Evolutionary conservation across 2,329 filamentous ascomycete genomes (phyloP), one percentile per base, ranked within the genome.

Genomic region (Aspergillus uvarum): DNA sequence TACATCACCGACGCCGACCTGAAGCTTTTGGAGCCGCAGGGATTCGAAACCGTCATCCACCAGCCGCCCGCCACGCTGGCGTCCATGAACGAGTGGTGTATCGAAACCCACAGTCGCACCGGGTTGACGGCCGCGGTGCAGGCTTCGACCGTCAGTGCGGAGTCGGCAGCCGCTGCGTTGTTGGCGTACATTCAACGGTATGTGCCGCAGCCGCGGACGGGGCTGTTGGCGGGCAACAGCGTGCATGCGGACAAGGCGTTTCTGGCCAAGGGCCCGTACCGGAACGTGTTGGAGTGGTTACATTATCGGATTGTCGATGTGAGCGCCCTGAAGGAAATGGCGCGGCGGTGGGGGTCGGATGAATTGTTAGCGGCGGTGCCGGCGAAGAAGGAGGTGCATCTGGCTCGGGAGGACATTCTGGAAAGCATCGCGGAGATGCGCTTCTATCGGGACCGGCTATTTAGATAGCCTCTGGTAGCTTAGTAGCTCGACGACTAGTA

Each of bases 231-330:
- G 0, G 95, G 95, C 2, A 99, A 96, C 77, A 95, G 89, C 59
- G 91, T 99, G 26, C 94, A 99, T 73, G 91, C 90, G 3, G 95
- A 99, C 76, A 87, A 87, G 68, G 86, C 86, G 2, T 99, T 99
- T 72, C 81, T 99, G 61, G 82, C 86, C 5, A 85, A 85, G 63
- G 82, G 82, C 59, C 92, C 93, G 0, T 99, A 94, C 76, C 84
- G 82, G 44, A 80, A 82, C 60, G 87, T 96, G 2, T 78, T 91
- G 52, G 85, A 89, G 59, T 86, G 95, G 76, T 80, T 99, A 66
- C 90, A 96, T 76, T 92, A 99, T 77, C 86, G 95, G 16, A 90
- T 99, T 64, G 79, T 98, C 51, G 95, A 99, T 74, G 92, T 98
- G 57, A 97, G 92, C 76, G 85, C 87, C 51, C 85, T 98, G 71